Evolutionary conservation across 1,284 basidiomycete species (phyloP), one percentile per base, ranked within the genome.

Genomic region (Tilletia caries): DNA sequence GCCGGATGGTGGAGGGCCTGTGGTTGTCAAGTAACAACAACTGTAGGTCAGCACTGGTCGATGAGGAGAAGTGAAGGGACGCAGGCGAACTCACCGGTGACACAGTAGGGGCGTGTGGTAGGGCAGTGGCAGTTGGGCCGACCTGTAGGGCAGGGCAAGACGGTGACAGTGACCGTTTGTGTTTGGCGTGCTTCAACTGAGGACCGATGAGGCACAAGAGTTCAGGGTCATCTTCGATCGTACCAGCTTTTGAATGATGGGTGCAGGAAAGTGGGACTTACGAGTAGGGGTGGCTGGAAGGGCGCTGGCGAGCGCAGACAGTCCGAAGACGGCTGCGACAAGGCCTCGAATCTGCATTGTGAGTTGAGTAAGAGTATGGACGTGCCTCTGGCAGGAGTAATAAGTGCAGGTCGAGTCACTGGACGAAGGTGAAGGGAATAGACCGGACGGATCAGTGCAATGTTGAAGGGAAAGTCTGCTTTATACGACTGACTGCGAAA

Each of bases 101-200:
- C 52, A 27, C 52, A 58, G 52, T 58, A 58, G 23, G 52, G 52
- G 12, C 52, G 8, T 13, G 52, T 58, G 15, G 52, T 15, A 29
- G 52, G 52, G 52, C 52, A 58, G 52, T 58, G 52, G 25, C 52
- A 58, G 23, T 58, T 58, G 20, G 52, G 52, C 20, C 52, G 52
- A 6, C 52, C 52, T 2, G 52, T 58, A 13, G 52, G 52, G 27
- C 52, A 58, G 27, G 52, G 52, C 20, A 27, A 25, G 27, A 58
- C 52, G 23, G 52, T 58, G 2, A 58, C 52, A 3, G 52, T 58
- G 3, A 58, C 52, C 12, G 52, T 58, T 29, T 58, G n/a, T n/a
- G 52, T 58, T 27, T 58, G 52, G 29, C 52, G 52, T n/a, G 52
- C 52, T 58, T 58, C 23, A 29, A 58, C 52, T 58, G 52, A 13